These are phyloP conservation scores for Hysterium pulicare DNA, from an alignment of 2,329 filamentous ascomycete genomes.

Conservation along the genomic window DNA sequence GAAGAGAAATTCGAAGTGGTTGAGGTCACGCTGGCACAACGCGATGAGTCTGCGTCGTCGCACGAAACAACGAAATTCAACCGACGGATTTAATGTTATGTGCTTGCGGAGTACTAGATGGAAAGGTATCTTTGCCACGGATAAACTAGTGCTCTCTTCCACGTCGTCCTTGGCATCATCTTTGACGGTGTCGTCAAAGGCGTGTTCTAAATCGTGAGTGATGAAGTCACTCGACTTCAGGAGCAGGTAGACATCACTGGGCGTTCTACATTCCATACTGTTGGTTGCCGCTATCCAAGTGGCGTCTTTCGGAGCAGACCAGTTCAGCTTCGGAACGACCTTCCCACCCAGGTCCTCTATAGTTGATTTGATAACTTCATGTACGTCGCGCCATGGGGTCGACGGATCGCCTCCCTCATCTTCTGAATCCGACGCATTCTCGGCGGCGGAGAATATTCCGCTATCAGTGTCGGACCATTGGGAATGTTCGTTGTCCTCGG, in stretches of 20 bases:
- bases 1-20: slow-evolving; percentile 82
- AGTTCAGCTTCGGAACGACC: slow-evolving; percentile 92
- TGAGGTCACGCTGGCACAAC: slow-evolving; percentile 84
- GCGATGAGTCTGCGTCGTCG: slow-evolving; percentile 75
- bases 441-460: slow-evolving; percentile 48
- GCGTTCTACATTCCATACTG: slow-evolving; percentile 81
- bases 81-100: slow-evolving; percentile 80
- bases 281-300: slow-evolving; percentile 87
- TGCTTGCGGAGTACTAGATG: slow-evolving; percentile 84
- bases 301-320: slow-evolving; percentile 95
- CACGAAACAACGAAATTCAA: slow-evolving; percentile 96
- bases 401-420: slow-evolving; percentile 61
- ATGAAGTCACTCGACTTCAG: slow-evolving; percentile 94
- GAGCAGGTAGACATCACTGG: slow-evolving; percentile 90
- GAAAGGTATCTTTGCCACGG: slow-evolving; percentile 60
- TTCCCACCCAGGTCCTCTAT: slow-evolving; percentile 80
- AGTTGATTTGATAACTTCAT: slow-evolving; percentile 69
- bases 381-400: slow-evolving; percentile 63
- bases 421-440: slow-evolving; percentile 45
- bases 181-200: slow-evolving; percentile 70
- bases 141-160: slow-evolving; percentile 13
- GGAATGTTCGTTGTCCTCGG: slow-evolving; percentile 54
- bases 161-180: slow-evolving; percentile 9
- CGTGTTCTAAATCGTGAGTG: slow-evolving; percentile 89
- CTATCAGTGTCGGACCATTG: slow-evolving; percentile 50